phyloP scores from a whole-genome alignment of 164 flowering plant species.

The Brasenia schreberi region DNA sequence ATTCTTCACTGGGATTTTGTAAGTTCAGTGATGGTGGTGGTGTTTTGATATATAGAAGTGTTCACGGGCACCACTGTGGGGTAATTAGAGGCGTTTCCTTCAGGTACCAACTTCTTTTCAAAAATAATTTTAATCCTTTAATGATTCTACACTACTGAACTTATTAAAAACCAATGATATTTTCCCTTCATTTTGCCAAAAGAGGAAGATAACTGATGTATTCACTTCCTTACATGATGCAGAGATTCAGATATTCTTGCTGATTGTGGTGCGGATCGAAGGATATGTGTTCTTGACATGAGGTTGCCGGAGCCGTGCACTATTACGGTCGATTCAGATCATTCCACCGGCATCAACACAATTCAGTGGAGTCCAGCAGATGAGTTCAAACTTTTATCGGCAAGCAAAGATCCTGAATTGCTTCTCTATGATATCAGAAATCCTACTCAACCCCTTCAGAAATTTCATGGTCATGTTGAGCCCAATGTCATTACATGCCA shows the following conservation, averaged over 20 bases:
- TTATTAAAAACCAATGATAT: too few species aligned
- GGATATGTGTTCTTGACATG: slow-evolving; percentile 7
- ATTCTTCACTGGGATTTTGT: slow-evolving; percentile 5
- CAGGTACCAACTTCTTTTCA: background rate
- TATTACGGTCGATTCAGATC: slow-evolving; percentile 4
- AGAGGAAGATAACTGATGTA: too few species aligned
- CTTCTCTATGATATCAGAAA: slow-evolving; percentile 8
- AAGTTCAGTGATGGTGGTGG: background rate
- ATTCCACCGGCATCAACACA: slow-evolving; percentile 8
- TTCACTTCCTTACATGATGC: background rate
- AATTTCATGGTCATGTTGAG: slow-evolving; percentile 4
- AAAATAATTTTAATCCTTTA: background rate
- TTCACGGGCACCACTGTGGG: slow-evolving; percentile 5
- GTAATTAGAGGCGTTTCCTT: slow-evolving; percentile 6
- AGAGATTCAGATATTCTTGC: slow-evolving; percentile 3
- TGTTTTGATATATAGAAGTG: slow-evolving; percentile 1
- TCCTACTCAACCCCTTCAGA: slow-evolving; percentile 4
- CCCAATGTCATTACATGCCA: slow-evolving; percentile 2
- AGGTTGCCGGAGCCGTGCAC: slow-evolving; percentile 4
- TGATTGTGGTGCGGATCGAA: slow-evolving; percentile 9
- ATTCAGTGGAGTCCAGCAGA: slow-evolving; percentile 5
- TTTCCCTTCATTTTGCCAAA: too few species aligned
- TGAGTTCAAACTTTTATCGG: slow-evolving; percentile 3
- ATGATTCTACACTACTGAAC: too few species aligned
- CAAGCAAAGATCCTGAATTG: slow-evolving; percentile 7